phyloP scores from a whole-genome alignment of 257 asterid species.

The Salvia hispanica region DNA sequence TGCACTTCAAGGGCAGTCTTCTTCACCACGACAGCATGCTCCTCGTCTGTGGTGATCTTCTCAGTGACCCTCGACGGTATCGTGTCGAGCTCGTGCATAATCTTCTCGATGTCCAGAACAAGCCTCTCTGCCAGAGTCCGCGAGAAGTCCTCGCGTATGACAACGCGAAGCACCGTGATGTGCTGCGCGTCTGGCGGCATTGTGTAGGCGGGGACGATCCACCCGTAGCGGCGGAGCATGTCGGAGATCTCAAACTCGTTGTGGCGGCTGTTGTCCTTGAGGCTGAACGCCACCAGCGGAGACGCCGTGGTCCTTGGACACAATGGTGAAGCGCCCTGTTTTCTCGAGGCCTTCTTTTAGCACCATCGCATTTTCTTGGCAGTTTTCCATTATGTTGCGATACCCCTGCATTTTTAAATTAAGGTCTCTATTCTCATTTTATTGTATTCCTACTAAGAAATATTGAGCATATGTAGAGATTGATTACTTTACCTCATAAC shows the following conservation, averaged over 20 bases:
- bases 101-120: slow-evolving; percentile 58
- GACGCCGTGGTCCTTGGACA: slow-evolving; percentile 73
- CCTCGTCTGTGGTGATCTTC: slow-evolving; percentile 35
- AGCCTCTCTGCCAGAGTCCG: slow-evolving; percentile 83
- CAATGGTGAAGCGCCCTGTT: slow-evolving; percentile 55
- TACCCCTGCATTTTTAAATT: slow-evolving; percentile 46
- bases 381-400: slow-evolving; percentile 69
- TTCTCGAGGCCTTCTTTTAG: slow-evolving; percentile 58
- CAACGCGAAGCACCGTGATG: slow-evolving; percentile 72
- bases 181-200: slow-evolving; percentile 85
- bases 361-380: slow-evolving; percentile 61
- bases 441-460: no score
- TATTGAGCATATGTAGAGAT: no score
- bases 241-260: slow-evolving; percentile 76
- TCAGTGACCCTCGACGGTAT: slow-evolving; percentile 55
- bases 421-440: no score
- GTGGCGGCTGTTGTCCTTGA: slow-evolving; percentile 66
- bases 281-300: slow-evolving; percentile 79
- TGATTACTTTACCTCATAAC: slow-evolving; percentile 51
- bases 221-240: slow-evolving; percentile 66
- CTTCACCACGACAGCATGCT: slow-evolving; percentile 34
- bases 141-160: slow-evolving; percentile 78
- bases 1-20: slow-evolving; percentile 61
- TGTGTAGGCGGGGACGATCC: slow-evolving; percentile 96
- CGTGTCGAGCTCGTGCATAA: slow-evolving; percentile 66